A percentile compares a stretch with the other conserved stretches of the same genome.
Conservation (phyloP, 208 protist genomes). For the Phytomonas sp. region DNA sequence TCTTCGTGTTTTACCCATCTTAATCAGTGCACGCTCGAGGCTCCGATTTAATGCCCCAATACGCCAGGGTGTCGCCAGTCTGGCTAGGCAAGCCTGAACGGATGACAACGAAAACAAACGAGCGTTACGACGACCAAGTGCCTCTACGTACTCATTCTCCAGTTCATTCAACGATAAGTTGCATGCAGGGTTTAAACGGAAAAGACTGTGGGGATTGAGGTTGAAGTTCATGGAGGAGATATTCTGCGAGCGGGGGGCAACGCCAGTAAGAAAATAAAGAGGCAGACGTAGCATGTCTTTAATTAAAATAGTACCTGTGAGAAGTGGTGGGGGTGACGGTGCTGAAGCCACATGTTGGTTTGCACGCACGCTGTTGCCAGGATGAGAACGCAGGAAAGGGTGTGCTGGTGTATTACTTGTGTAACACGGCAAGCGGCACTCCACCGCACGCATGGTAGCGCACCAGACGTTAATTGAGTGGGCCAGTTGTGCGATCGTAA, state of each 20-base stretch:
- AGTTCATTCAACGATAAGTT: constrained; percentile 31
- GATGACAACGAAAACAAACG: constrained; percentile 49
- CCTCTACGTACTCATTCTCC: constrained; percentile 34
- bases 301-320: constrained; percentile 22
- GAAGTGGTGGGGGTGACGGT: constrained; percentile 12
- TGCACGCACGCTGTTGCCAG: neutral
- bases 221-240: constrained; percentile 31
- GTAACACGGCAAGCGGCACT: neutral
- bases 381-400: neutral
- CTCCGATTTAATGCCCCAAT: constrained; percentile 57
- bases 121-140: constrained; percentile 32
- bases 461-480: constrained; percentile 1
- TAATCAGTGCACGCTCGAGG: constrained; percentile 40
- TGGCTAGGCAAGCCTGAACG: constrained; percentile 30
- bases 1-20: constrained; percentile 17
- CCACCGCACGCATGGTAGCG: neutral
- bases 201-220: constrained; percentile 51
- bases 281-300: constrained; percentile 29
- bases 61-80: constrained; percentile 41
- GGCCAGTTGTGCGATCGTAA: neutral
- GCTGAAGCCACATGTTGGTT: neutral
- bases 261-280: constrained; percentile 23
- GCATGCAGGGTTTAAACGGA: constrained; percentile 24
- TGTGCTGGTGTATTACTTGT: neutral
- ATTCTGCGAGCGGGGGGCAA: constrained; percentile 13